phyloP scores from a whole-genome alignment of 1,284 basidiomycete species.

The Pseudozyma sp. region DNA sequence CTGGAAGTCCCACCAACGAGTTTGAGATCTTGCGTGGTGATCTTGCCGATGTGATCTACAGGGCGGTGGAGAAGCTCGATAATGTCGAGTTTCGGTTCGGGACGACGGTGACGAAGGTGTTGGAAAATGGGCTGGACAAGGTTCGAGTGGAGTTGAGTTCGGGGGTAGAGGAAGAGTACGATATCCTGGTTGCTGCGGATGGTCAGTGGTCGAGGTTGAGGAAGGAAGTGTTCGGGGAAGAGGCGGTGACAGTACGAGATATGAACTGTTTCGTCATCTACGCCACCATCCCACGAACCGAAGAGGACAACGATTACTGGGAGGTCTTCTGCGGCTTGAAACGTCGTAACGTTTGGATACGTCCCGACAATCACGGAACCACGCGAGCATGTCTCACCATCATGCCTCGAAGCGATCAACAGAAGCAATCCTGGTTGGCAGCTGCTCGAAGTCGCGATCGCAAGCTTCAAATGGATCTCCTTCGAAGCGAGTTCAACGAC shows the following conservation, averaged over 20 bases:
- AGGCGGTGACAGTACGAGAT: constrained; percentile 15
- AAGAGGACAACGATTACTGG: constrained; percentile 34
- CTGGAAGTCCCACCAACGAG: constrained; percentile 31
- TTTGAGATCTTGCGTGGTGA: constrained; percentile 55
- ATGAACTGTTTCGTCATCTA: constrained; percentile 25
- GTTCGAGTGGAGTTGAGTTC: constrained; percentile 31
- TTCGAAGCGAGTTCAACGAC: constrained; percentile 23
- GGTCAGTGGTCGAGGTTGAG: constrained; percentile 50
- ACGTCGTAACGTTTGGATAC: constrained; percentile 9
- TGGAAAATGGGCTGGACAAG: constrained; percentile 19
- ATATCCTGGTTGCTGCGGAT: constrained; percentile 52
- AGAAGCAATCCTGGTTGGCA: constrained; percentile 24
- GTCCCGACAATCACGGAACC: constrained; percentile 51
- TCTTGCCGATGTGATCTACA: constrained; percentile 40
- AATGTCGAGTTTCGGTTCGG: constrained; percentile 42
- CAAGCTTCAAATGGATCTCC: constrained; percentile 31
- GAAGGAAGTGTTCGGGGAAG: constrained; percentile 31
- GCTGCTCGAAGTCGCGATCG: constrained; percentile 17
- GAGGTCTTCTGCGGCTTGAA: constrained; percentile 22
- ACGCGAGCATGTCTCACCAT: constrained; percentile 21
- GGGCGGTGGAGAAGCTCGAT: constrained; percentile 12
- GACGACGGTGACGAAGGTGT: constrained; percentile 24
- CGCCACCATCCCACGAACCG: constrained; percentile 30
- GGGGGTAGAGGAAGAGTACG: constrained; percentile 29
- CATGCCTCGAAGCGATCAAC: constrained; percentile 15